Conservation (phyloP, 2,329 filamentous ascomycete species). For the Penicillium thymicola region DNA sequence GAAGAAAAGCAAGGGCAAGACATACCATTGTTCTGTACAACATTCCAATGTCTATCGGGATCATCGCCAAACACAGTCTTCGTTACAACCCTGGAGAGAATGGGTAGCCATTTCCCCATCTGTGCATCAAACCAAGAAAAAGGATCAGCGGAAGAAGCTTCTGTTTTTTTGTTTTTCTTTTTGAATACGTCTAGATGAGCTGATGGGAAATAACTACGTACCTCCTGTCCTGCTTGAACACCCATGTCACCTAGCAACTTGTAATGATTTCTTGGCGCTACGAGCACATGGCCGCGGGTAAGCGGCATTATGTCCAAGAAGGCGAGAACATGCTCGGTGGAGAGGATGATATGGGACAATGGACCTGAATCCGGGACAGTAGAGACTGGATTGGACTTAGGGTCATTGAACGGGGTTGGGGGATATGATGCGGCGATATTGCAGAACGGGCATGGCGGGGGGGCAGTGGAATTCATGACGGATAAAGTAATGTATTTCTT, state of each 20-base stretch:
- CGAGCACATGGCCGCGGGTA: conserved; percentile 74
- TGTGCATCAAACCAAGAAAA: conserved; percentile 14
- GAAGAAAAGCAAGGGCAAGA: not conserved
- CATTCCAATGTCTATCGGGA: conserved; percentile 74
- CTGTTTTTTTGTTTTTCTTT: not conserved
- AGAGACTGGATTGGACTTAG: conserved; percentile 22
- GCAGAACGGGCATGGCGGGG: conserved; percentile 55
- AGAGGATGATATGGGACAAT: conserved; percentile 62
- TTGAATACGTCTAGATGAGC: not conserved
- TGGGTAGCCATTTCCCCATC: conserved; percentile 47
- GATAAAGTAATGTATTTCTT: not conserved
- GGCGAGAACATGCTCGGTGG: conserved; percentile 72
- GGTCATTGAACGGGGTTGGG: conserved; percentile 28
- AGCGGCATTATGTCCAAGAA: conserved; percentile 94
- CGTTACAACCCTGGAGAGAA: conserved; percentile 67
- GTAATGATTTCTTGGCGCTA: conserved; percentile 74
- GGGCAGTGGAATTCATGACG: conserved; percentile 14
- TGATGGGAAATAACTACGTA: conserved; percentile 46
- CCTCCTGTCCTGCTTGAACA: conserved; percentile 60
- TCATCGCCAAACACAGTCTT: conserved; percentile 58
- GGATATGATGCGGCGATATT: conserved; percentile 54
- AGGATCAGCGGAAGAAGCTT: not conserved
- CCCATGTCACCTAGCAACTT: conserved; percentile 72
- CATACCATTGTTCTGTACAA: conserved; percentile 87
- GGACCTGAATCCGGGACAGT: conserved; percentile 11